Percentiles rank a stretch among this genome's conserved stretches.
These are phyloP conservation scores for Ilyonectria destructans DNA, from an alignment of 2,329 filamentous ascomycete genomes.

Conservation along the genomic window DNA sequence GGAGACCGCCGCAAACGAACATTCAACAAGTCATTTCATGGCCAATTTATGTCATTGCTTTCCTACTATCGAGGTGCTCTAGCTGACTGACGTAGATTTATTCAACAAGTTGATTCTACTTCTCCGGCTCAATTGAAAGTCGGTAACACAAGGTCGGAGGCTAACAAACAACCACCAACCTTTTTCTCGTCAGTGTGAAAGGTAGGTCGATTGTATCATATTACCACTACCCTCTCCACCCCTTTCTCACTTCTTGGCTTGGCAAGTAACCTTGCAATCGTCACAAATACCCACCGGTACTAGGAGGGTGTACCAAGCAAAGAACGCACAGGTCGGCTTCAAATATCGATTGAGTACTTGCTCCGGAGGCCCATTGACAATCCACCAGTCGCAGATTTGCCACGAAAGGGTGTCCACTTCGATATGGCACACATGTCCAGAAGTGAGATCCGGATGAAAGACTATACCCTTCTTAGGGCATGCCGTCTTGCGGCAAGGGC, in stretches of 20 bases:
- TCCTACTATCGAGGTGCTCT: too few species aligned
- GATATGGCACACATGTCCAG: constrained; percentile 42
- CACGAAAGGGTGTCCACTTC: constrained; percentile 44
- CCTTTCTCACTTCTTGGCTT: constrained; percentile 13
- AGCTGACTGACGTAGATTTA: too few species aligned
- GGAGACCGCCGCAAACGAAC: not conserved
- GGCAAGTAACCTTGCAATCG: constrained; percentile 37
- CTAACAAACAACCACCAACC: not conserved
- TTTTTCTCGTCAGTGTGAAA: not conserved
- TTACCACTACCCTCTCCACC: not conserved
- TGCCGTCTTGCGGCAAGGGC: constrained; percentile 43
- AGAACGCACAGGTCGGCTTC: constrained; percentile 45
- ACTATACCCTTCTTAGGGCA: constrained; percentile 41
- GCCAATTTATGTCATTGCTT: too few species aligned
- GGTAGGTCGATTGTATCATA: not conserved
- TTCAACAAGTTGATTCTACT: not conserved
- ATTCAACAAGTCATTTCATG: too few species aligned
- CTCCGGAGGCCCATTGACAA: constrained; percentile 46
- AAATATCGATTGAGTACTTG: constrained; percentile 48
- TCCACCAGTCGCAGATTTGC: constrained; percentile 50
- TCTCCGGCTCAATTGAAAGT: not conserved
- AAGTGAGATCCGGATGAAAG: constrained; percentile 38
- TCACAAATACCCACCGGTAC: constrained; percentile 35
- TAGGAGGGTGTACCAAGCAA: constrained; percentile 44
- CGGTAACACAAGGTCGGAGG: not conserved